These are phyloP conservation scores for Diutina mesorugosa DNA, from an alignment of 1,139 yeast genomes.

Conservation along the genomic window DNA sequence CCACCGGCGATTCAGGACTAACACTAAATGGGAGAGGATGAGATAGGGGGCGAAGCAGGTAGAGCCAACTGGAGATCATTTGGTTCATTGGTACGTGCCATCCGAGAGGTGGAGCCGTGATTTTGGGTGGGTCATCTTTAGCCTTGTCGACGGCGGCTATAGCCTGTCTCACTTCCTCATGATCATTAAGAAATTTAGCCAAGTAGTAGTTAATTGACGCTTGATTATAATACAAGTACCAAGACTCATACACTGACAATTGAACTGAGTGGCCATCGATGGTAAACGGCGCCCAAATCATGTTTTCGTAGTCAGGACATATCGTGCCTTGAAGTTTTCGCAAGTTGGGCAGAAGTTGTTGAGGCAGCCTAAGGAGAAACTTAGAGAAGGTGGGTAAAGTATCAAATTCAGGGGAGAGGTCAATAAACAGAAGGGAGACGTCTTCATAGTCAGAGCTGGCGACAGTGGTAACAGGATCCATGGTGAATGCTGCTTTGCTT, in stretches of 20 bases:
- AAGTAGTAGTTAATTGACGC: background rate
- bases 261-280: background rate
- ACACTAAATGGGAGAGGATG: background rate
- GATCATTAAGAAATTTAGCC: background rate
- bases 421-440: background rate
- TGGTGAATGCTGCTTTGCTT: too few relatives aligned
- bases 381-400: background rate
- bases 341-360: background rate
- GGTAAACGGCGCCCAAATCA: background rate
- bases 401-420: background rate
- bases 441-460: background rate
- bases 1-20: background rate
- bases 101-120: background rate
- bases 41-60: background rate
- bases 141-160: background rate
- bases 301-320: background rate
- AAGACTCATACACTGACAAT: background rate
- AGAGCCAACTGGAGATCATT: background rate
- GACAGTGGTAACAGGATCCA: too few relatives aligned
- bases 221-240: background rate
- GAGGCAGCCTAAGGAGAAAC: background rate
- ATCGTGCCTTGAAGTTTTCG: background rate
- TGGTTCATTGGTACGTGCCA: constrained; percentile 1
- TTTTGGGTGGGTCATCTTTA: background rate
- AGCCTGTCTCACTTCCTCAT: background rate